Percentiles rank a stretch among this genome's conserved stretches.
phyloP scores from a whole-genome alignment of 805 yeast species.

The Suhomyces xylopsoci region DNA sequence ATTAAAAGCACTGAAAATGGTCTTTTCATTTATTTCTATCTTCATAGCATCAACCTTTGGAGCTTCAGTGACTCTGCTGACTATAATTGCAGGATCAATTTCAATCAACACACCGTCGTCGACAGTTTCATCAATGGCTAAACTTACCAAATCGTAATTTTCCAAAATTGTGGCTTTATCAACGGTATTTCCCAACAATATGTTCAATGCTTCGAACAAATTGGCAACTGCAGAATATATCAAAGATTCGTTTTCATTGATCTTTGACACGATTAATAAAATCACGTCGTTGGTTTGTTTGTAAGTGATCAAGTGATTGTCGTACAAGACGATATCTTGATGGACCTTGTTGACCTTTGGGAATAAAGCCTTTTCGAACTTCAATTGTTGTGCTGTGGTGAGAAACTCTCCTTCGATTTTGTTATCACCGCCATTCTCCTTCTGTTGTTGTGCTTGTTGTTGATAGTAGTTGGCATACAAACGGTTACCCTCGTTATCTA shows the following conservation, averaged over 20 bases:
- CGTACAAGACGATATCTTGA: conserved; percentile 77
- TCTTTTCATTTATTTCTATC: conserved; percentile 69
- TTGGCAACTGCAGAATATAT: conserved; percentile 74
- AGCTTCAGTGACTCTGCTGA: conserved; percentile 86
- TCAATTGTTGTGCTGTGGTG: conserved; percentile 59
- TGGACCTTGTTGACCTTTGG: conserved; percentile 76
- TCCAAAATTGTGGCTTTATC: conserved; percentile 79
- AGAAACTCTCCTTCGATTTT: conserved; percentile 30
- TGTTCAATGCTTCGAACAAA: conserved; percentile 75
- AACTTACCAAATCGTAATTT: conserved; percentile 77
- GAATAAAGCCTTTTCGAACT: conserved; percentile 72
- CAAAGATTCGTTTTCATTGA: conserved; percentile 83
- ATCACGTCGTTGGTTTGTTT: conserved; percentile 78
- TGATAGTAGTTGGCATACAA: conserved; percentile 81
- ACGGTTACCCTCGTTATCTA: conserved; percentile 79
- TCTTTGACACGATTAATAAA: conserved; percentile 65
- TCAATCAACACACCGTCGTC: conserved; percentile 94
- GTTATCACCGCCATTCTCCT: conserved; percentile 2
- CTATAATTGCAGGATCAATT: conserved; percentile 81
- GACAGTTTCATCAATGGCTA: conserved; percentile 87
- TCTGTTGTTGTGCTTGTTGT: conserved; percentile 47
- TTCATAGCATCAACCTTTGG: conserved; percentile 48
- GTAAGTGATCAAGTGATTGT: conserved; percentile 78
- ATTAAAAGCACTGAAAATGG: conserved; percentile 78
- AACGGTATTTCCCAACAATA: conserved; percentile 63